A percentile compares a stretch with the other conserved stretches of the same genome.
phyloP scores from a whole-genome alignment of 2,329 filamentous ascomycete genomes.

The Fusarium drepaniforme region DNA sequence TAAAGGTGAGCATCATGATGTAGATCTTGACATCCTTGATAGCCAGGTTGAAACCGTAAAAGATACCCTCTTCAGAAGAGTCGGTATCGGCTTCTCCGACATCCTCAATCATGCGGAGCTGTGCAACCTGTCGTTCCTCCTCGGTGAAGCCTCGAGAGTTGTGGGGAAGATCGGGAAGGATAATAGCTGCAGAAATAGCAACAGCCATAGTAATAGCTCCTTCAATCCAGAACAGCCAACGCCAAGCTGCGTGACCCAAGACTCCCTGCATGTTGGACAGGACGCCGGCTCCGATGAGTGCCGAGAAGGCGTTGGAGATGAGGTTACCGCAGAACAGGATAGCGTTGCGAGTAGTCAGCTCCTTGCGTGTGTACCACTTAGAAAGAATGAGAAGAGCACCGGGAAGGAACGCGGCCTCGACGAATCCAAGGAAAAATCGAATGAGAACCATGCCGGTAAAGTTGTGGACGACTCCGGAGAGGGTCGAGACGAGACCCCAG shows the following conservation, averaged over 20 bases:
- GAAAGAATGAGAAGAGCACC: conserved; percentile 73
- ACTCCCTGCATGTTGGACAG: conserved; percentile 69
- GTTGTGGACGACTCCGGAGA: conserved; percentile 64
- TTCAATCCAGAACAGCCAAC: conserved; percentile 73
- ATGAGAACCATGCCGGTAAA: conserved; percentile 67
- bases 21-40: conserved; percentile 73
- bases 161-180: conserved; percentile 67
- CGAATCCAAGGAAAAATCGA: conserved; percentile 71
- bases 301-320: conserved; percentile 71
- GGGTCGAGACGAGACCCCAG: conserved; percentile 71
- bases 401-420: conserved; percentile 74
- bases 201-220: conserved; percentile 64
- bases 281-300: conserved; percentile 69
- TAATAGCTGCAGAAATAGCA: conserved; percentile 59
- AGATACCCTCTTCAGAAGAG: conserved; percentile 60
- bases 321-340: conserved; percentile 71
- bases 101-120: conserved; percentile 68
- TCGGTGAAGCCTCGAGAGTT: conserved; percentile 70
- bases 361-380: conserved; percentile 75
- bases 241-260: conserved; percentile 67
- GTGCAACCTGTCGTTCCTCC: conserved; percentile 67
- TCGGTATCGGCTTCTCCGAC: conserved; percentile 68
- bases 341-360: conserved; percentile 66
- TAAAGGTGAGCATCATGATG: conserved; percentile 72
- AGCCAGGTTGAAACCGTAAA: conserved; percentile 69